Base-by-base conservation (phyloP, 306 rosid species). In the Gillenia trifoliata region DNA sequence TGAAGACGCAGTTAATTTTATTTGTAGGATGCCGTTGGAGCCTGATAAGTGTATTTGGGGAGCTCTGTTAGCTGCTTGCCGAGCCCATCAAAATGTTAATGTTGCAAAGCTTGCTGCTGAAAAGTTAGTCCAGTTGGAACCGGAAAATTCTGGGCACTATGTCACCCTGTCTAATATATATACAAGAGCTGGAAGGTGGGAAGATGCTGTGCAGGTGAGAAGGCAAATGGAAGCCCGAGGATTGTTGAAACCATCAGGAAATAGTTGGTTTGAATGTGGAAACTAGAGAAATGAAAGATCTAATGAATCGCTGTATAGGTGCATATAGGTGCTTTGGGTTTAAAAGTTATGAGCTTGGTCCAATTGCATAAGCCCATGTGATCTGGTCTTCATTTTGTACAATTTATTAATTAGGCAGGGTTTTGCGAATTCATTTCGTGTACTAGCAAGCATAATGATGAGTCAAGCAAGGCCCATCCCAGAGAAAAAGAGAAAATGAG, bases 61-160 rank as follows among this genome's bases (percentile, higher is more conserved):
- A 33, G 86, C 91, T 77, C 69, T 87, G 25, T 81, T 84, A 33
- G 82, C 88, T 61, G 80, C 91, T 54, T 80, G 85, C 80, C 86
- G 56, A 45, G 85, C 81, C 45, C 80, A 84, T 80, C 82, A 78
- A 43, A 84, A 84, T 82, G 70, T 80, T 77, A 75, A 73, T 17
- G 68, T 80, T 31, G 88, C 82, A 50, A 76, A 75, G 66, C 72
- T 84, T 49, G 87, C 87, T 43, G 87, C 85, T 7, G 85, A 80
- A 72, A 75, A 73, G 26, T 75, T 84, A 79, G 75, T 84, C 15
- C 20, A 26, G 55, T 78, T 87, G 79, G 88, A 87, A 80, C 84
- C 82, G 3, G 76, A 61, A 6, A 80, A 82, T 43, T 76, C 82
- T 23, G 85, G 83, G 33, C 85, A 84, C 40, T 82, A 75, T 60